Evolutionary conservation across 1,284 basidiomycete genomes (phyloP).

Genomic region (Sanguinoderma infundibulare): DNA sequence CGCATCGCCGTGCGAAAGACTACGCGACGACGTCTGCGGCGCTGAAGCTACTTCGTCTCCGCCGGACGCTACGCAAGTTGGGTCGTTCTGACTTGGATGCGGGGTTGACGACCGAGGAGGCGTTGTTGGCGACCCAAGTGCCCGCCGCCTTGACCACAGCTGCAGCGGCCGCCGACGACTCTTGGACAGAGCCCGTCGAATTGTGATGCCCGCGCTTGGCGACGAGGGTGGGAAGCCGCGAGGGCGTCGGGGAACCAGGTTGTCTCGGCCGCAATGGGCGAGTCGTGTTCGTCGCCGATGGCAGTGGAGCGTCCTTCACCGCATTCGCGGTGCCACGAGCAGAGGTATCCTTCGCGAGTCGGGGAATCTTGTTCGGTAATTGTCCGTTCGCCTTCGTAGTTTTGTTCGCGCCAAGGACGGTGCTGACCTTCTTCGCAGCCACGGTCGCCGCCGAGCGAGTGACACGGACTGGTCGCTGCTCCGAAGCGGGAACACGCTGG

Average conservation of each 20-base stretch:
- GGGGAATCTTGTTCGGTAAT: conserved; percentile 77
- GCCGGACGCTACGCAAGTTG: conserved; percentile 66
- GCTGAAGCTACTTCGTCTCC: conserved; percentile 83
- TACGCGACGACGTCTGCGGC: conserved; percentile 79
- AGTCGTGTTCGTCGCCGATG: conserved; percentile 37
- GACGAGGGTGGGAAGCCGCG: conserved; percentile 71
- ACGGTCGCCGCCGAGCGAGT: conserved; percentile 70
- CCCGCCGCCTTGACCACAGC: conserved; percentile 41
- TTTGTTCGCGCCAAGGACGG: conserved; percentile 33
- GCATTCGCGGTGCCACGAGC: conserved; percentile 38
- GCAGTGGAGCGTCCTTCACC: conserved; percentile 39
- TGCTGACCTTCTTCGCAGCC: conserved; percentile 50
- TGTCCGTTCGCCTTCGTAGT: conserved; percentile 41
- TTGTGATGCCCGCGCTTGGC: conserved; percentile 56
- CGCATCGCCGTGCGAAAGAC: background rate
- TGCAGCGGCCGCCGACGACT: conserved; percentile 46
- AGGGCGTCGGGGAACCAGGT: conserved; percentile 67
- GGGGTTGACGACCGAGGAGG: conserved; percentile 68
- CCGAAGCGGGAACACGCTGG: conserved; percentile 59
- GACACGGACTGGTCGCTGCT: conserved; percentile 72
- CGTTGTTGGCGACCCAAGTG: conserved; percentile 77
- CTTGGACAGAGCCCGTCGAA: conserved; percentile 52
- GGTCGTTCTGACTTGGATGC: conserved; percentile 72
- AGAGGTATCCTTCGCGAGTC: conserved; percentile 61
- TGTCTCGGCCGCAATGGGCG: conserved; percentile 33